phyloP scores from a whole-genome alignment of 495 filamentous ascomycete genomes.

The Podospora tetraspora region DNA sequence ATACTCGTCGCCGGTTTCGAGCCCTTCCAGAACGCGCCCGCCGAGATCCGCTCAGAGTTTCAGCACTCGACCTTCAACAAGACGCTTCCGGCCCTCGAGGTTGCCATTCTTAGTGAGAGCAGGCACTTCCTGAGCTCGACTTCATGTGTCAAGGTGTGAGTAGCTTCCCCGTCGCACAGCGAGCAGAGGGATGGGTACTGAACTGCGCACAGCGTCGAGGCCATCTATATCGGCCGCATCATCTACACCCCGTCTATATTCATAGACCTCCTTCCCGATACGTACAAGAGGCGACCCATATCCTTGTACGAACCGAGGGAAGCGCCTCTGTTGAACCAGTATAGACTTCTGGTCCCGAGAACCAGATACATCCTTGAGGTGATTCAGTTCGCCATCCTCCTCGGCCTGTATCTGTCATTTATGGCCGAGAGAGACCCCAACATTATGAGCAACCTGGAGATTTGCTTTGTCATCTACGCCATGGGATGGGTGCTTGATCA shows the following conservation, averaged over 20 bases:
- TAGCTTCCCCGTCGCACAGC: neutral
- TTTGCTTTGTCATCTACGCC: constrained; percentile 58
- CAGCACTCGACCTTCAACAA: constrained; percentile 48
- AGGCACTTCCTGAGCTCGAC: constrained; percentile 61
- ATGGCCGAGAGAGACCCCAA: constrained; percentile 54
- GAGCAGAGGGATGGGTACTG: neutral
- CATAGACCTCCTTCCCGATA: constrained; percentile 66
- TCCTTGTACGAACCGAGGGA: constrained; percentile 62
- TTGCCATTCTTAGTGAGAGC: constrained; percentile 65
- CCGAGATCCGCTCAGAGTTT: constrained; percentile 48
- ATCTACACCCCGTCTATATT: constrained; percentile 66
- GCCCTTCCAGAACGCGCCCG: constrained; percentile 64
- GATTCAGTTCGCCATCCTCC: constrained; percentile 58
- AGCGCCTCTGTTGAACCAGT: constrained; percentile 66
- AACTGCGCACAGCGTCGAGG: constrained; percentile 45
- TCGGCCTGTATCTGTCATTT: constrained; percentile 56
- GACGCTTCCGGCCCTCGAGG: constrained; percentile 62
- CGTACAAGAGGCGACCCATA: constrained; percentile 67
- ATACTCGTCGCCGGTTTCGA: constrained; percentile 69
- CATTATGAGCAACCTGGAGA: constrained; percentile 47
- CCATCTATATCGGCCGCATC: constrained; percentile 61
- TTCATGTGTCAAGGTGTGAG: constrained; percentile 60
- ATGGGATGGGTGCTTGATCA: constrained; percentile 70
- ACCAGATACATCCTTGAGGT: constrained; percentile 64
- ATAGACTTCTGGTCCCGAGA: constrained; percentile 64